phyloP scores from a whole-genome alignment of 2,329 filamentous ascomycete genomes.

The Colletotrichum graminicola region DNA sequence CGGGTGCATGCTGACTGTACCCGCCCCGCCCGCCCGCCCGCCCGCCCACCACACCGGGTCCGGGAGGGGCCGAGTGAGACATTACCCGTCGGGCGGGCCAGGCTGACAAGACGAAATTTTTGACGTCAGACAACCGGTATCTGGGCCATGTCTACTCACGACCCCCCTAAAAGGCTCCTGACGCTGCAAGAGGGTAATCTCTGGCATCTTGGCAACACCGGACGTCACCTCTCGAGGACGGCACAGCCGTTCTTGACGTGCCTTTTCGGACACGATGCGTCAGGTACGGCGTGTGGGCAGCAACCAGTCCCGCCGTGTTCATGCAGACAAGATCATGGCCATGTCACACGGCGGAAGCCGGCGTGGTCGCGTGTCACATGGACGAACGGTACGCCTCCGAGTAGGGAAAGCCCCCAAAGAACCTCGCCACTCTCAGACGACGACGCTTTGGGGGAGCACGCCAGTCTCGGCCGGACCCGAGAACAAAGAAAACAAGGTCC shows the following conservation, averaged over 20 bases:
- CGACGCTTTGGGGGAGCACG: too few species aligned
- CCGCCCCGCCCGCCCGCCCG: constrained; percentile 11
- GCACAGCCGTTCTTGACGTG: neutral
- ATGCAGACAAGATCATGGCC: neutral
- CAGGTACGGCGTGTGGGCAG: neutral
- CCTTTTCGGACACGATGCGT: neutral
- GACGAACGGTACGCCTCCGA: neutral
- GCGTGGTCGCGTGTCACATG: neutral
- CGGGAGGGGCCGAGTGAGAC: constrained; percentile 15
- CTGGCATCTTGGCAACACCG: neutral
- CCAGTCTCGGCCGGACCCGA: neutral
- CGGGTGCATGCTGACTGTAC: constrained; percentile 14
- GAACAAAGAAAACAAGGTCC: neutral
- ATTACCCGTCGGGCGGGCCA: neutral
- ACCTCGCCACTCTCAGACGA: neutral
- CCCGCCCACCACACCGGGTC: neutral
- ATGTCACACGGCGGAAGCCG: neutral
- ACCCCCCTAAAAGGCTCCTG: too few species aligned
- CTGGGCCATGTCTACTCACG: neutral
- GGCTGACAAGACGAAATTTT: neutral
- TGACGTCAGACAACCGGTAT: neutral
- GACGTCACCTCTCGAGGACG: neutral
- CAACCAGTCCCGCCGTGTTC: neutral
- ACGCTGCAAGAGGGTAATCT: neutral
- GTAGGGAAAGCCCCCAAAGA: neutral